Evolutionary conservation across 345 rosid species (phyloP), one percentile per base, ranked within the genome.

Genomic region (Rhizophora mangle): DNA sequence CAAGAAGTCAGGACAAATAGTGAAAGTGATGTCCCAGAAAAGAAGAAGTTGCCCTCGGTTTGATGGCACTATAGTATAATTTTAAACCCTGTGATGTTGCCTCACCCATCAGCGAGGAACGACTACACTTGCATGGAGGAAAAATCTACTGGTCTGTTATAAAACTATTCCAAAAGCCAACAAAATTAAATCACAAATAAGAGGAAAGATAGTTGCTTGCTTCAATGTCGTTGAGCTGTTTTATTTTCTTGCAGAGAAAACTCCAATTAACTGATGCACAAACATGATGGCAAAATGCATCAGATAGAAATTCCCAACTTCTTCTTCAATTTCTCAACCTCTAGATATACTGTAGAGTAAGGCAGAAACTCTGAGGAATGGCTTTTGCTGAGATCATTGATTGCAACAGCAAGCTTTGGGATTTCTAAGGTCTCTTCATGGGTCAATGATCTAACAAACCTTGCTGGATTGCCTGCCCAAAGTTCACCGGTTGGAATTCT

Each of bases 391-490:
- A 85, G 82, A 82, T 95, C 96, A 58, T 87, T 87, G 36, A 95
- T 87, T 56, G 99, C 98, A 30, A 90, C 97, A 5, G 99, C 94
- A 47, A 95, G 97, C 75, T 95, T 92, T 3, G 98, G 92, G 80
- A 95, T 95, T 81, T 95, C 98, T 75, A 92, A 53, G 19, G 89
- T 90, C 80, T 92, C 99, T 78, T 92, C 99, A 47, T 92, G 93
- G 61, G 99, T 87, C 70, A 95, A 75, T 0, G 88, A 76, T 73
- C 99, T 79, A 31, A 92, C 90, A 75, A 88, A 92, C 83, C 86
- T 88, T 47, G 97, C 98, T n/a, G 99, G 99, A 82, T 92, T 95
- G 55, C 98, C 99, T 47, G 97, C 97, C 98, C 98, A 95, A 60
- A 92, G 92, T 68, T 90, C 99, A 64, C 99, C 96, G 0, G 92